These are phyloP conservation scores for Solanum chmielewskii DNA, from an alignment of 257 asterid species.

Conservation along the genomic window DNA sequence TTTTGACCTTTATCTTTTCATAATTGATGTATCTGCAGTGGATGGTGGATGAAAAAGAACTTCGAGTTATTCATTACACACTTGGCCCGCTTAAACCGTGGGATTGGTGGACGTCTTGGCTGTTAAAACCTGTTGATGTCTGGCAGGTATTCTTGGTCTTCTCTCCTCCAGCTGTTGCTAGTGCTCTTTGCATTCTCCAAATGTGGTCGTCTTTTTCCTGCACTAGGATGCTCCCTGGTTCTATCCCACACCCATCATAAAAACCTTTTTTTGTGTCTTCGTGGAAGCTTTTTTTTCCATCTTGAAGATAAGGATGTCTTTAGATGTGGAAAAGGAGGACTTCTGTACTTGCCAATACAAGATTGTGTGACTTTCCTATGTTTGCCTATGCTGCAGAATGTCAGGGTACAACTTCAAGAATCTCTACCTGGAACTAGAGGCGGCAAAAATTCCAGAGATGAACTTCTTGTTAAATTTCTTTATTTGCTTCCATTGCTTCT, in stretches of 20 bases:
- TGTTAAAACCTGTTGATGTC: conserved; percentile 91
- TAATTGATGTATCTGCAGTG: conserved; percentile 44
- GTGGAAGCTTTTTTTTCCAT: neutral
- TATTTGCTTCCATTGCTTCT: conserved; percentile 56
- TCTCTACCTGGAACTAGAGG: conserved; percentile 94
- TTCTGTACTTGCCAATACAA: neutral
- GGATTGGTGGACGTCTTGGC: conserved; percentile 99
- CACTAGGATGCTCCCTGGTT: neutral
- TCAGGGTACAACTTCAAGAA: conserved; percentile 60
- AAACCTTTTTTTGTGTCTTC: neutral
- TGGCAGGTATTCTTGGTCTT: conserved; percentile 74
- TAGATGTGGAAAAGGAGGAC: neutral
- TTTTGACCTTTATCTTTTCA: neutral
- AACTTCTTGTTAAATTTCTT: conserved; percentile 53
- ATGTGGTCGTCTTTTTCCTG: neutral
- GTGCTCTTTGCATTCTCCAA: neutral
- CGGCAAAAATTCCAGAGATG: conserved; percentile 71
- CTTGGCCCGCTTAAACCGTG: conserved; percentile 99
- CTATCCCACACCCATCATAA: neutral
- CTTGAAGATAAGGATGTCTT: neutral
- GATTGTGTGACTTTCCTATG: neutral
- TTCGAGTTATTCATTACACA: conserved; percentile 92
- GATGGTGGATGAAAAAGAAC: conserved; percentile 95
- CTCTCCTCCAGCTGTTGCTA: neutral
- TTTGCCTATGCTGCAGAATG: conserved; percentile 41